phyloP scores from a whole-genome alignment of 2,329 filamentous ascomycete genomes.

The Zymoseptoria crescenta region DNA sequence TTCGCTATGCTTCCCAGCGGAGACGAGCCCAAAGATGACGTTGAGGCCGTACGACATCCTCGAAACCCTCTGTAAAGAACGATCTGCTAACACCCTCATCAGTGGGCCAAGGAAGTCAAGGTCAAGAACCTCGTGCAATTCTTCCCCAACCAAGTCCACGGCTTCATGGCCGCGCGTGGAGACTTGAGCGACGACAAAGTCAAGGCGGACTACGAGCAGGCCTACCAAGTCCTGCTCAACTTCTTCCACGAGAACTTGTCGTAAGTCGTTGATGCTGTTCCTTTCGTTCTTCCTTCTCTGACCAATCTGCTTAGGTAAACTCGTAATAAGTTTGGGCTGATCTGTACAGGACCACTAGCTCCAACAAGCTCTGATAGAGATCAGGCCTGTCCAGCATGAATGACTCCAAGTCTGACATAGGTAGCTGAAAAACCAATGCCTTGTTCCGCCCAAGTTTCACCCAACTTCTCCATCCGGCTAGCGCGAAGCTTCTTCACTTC shows the following conservation, averaged over 20 bases:
- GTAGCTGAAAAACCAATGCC: neutral
- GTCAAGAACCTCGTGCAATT: constrained; percentile 41
- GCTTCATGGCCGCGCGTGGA: constrained; percentile 29
- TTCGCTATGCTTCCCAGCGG: constrained; percentile 50
- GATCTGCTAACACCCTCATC: constrained; percentile 4
- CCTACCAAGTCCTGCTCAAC: constrained; percentile 42
- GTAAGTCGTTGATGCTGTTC: constrained; percentile 16
- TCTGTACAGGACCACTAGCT: neutral
- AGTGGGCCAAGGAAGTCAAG: constrained; percentile 43
- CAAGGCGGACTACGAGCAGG: constrained; percentile 43
- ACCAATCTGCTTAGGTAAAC: neutral
- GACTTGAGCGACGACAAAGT: constrained; percentile 42
- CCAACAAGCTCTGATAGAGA: neutral
- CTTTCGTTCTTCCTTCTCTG: neutral
- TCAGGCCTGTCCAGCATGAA: neutral
- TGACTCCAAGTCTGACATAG: neutral
- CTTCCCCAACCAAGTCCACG: constrained; percentile 38
- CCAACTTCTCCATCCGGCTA: neutral
- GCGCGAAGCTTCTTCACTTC: neutral
- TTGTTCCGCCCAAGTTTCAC: neutral
- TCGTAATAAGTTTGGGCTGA: neutral
- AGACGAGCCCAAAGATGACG: constrained; percentile 48
- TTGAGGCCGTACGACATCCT: constrained; percentile 24
- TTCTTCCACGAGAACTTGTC: constrained; percentile 48
- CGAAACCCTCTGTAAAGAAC: neutral